Evolutionary conservation across 176 grass and related monocot genomes (phyloP), one percentile per base, ranked within the genome.

Genomic region (Oryza glumipatula): DNA sequence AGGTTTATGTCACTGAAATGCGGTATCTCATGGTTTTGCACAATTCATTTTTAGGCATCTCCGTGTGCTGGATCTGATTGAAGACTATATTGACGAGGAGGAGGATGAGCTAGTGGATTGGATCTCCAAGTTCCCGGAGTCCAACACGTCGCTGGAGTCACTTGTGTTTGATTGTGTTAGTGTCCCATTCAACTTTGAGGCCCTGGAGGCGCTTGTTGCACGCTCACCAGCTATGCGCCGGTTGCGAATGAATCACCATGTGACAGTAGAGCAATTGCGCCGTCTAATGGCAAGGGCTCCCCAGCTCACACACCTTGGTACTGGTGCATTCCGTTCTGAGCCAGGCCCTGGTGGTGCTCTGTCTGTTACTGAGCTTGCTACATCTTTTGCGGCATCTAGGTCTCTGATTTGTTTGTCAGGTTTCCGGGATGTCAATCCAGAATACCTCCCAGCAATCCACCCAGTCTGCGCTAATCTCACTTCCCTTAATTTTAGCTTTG

Each of bases 51-150:
- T 72, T 66, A 98, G 96, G 85, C 74, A 94, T 67, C 90, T 98
- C 11, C 86, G 90, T 2, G 88, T 91, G 43, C 86, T 98, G 78
- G 93, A 98, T 92, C 90, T 98, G 73, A 93, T 88, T 70, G 96
- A 98, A 82, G 91, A 92, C 63, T 85, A 86, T 36, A 23, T 98
- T 4, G 93, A 90, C 12, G 96, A 95, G 16, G 94, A 94, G 35
- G 91, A 97, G 6, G 88, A 78, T 0, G 92, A 92, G 81, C 64
- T 84, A 38, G 88, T 87, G 58, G 95, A 94, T 74, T 98, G 96
- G 96, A 93, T 98, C 88, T 95, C 92, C 28, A 93, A 85, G 81
- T 98, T 98, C 67, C 91, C 93, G 1, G 93, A 93, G 52, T 89
- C 82, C 43, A 94, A 77, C 56, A 94, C 83, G 0, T 82, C 85